Percentiles rank a stretch among this genome's conserved stretches.
phyloP scores from a whole-genome alignment of 2,329 filamentous ascomycete species.

The Ascochyta lentis region DNA sequence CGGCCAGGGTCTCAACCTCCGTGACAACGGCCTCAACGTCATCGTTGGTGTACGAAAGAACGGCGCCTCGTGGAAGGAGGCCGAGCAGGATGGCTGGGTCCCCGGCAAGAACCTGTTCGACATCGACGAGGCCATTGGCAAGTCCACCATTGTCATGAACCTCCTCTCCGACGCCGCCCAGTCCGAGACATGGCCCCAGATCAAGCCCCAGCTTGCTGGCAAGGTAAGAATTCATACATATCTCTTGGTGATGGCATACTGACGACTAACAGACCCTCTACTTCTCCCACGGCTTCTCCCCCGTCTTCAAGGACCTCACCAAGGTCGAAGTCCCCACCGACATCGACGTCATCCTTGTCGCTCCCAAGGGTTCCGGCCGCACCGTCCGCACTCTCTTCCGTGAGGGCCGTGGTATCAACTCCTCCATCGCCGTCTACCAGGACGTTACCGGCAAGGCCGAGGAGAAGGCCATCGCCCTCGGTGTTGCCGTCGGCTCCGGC shows the following conservation, averaged over 20 bases:
- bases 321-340: constrained; percentile 96
- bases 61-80: constrained; percentile 98
- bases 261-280: constrained; percentile 78
- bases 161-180: constrained; percentile 96
- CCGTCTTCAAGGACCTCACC: constrained; percentile 99
- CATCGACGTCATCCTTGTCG: constrained; percentile 99
- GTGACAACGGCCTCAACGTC: constrained; percentile 99
- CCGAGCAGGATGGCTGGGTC: constrained; percentile 95
- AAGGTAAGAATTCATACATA: constrained; percentile 67
- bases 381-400: constrained; percentile 99
- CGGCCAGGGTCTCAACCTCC: constrained; percentile 98
- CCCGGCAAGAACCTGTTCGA: constrained; percentile 99
- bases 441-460: constrained; percentile 97
- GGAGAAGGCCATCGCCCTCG: constrained; percentile 96
- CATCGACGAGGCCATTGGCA: constrained; percentile 92
- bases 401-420: constrained; percentile 99
- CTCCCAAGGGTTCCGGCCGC: constrained; percentile 98
- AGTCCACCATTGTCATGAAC: constrained; percentile 98
- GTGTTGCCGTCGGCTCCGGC: constrained; percentile 94
- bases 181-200: constrained; percentile 96
- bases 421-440: constrained; percentile 96
- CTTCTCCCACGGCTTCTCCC: constrained; percentile 99
- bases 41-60: constrained; percentile 99
- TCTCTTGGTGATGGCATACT: constrained; percentile 8
- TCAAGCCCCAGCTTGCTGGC: constrained; percentile 99